phyloP scores from a whole-genome alignment of 164 flowering plant species.

The Paratinospora sagittata region DNA sequence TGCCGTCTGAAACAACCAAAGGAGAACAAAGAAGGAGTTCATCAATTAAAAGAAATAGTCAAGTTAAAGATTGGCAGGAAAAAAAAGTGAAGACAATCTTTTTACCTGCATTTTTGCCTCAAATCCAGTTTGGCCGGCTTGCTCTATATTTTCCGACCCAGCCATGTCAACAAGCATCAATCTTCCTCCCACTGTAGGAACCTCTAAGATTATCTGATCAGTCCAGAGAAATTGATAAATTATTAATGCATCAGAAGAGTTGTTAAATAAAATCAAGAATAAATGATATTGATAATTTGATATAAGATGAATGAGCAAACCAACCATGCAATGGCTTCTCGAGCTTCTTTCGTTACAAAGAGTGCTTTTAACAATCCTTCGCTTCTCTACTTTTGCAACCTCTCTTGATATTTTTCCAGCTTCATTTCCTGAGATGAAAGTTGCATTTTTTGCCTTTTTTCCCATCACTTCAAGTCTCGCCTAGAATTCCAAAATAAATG shows the following conservation, averaged over 20 bases:
- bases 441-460: conserved; percentile 91
- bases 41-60: neutral
- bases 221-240: neutral
- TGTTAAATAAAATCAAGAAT: neutral
- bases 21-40: neutral
- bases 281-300: too few species aligned
- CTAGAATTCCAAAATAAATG: conserved; percentile 29
- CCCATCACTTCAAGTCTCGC: conserved; percentile 94
- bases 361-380: conserved; percentile 87
- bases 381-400: conserved; percentile 91
- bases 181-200: conserved; percentile 88
- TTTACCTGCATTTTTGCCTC: conserved; percentile 98
- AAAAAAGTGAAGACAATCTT: neutral
- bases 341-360: conserved; percentile 93
- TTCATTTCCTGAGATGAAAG: conserved; percentile 86
- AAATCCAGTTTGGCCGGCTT: conserved; percentile 90
- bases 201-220: conserved; percentile 81
- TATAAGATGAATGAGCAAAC: conserved; percentile 10
- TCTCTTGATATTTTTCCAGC: conserved; percentile 91
- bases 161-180: conserved; percentile 99
- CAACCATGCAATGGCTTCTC: conserved; percentile 98
- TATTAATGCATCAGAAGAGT: neutral
- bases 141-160: conserved; percentile 96
- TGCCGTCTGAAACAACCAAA: conserved; percentile 56
- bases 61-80: neutral